phyloP scores from a whole-genome alignment of 1,139 yeast genomes.

The Kazachstania sp. region DNA sequence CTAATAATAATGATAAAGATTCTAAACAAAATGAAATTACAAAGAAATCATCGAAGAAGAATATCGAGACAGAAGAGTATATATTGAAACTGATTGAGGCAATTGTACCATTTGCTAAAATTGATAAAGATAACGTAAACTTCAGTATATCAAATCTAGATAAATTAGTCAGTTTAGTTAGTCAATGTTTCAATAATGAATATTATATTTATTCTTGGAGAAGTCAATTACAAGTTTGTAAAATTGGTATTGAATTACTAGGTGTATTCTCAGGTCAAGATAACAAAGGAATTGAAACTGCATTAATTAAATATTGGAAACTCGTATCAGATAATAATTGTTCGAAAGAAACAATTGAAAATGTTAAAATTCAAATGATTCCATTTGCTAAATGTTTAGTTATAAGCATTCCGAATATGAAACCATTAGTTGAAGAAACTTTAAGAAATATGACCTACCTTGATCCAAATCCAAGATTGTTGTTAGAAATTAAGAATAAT shows the following conservation, averaged over 20 bases:
- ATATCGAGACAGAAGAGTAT: conserved; percentile 35
- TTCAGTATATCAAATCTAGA: conserved; percentile 11
- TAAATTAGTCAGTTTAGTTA: conserved; percentile 18
- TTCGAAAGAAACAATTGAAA: conserved; percentile 46
- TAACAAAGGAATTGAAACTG: neutral
- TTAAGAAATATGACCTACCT: conserved; percentile 30
- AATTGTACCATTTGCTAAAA: conserved; percentile 22
- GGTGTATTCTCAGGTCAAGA: conserved; percentile 13
- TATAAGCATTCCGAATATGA: conserved; percentile 11
- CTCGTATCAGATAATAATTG: conserved; percentile 32
- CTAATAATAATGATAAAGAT: neutral
- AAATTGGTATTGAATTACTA: conserved; percentile 28
- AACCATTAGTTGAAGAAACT: conserved; percentile 16
- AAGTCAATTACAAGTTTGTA: conserved; percentile 41
- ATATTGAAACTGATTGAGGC: conserved; percentile 30
- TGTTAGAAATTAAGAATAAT: conserved; percentile 32
- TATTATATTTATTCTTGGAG: conserved; percentile 50
- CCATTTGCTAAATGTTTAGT: conserved; percentile 32
- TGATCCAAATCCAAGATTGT: conserved; percentile 34
- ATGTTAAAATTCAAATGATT: conserved; percentile 48
- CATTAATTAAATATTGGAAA: conserved; percentile 26
- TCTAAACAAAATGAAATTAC: conserved; percentile 22
- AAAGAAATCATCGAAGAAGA: conserved; percentile 32
- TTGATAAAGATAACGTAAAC: conserved; percentile 10
- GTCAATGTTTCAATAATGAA: conserved; percentile 29